phyloP scores from a whole-genome alignment of 257 asterid species.

The Avicennia marina region DNA sequence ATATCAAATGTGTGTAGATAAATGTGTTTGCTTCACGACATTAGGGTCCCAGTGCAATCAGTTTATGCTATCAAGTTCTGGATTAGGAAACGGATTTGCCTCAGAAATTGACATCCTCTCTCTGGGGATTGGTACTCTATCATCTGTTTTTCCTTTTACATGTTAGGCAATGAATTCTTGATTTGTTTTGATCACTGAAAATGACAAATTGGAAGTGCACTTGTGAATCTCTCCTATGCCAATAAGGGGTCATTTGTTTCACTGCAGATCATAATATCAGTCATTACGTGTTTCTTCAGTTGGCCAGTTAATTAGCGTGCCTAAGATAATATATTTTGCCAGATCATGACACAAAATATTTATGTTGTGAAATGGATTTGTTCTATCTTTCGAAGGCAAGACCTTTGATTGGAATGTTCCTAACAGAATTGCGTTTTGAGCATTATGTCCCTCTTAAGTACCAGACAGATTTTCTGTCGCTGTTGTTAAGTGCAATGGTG shows the following conservation, averaged over 20 bases:
- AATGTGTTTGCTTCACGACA: slow-evolving; percentile 3
- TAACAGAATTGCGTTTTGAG: neutral
- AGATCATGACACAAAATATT: too few relatives aligned
- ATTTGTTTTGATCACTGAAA: neutral
- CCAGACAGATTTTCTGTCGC: neutral
- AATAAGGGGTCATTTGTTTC: too few relatives aligned
- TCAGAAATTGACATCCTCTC: slow-evolving; percentile 1
- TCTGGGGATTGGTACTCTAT: neutral
- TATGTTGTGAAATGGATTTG: too few relatives aligned
- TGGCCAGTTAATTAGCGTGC: too few relatives aligned
- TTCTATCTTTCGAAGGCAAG: too few relatives aligned
- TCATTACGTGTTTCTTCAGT: too few relatives aligned
- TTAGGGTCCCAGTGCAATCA: neutral
- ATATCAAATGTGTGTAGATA: neutral
- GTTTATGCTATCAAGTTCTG: slow-evolving; percentile 6
- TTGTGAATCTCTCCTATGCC: too few relatives aligned
- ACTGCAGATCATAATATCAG: too few relatives aligned
- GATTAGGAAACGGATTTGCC: neutral
- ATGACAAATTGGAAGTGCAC: too few relatives aligned
- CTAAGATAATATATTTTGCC: too few relatives aligned
- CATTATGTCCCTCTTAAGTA: neutral
- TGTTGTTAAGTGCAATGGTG: neutral
- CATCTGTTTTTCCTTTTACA: neutral
- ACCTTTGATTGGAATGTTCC: too few relatives aligned
- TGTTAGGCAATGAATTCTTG: neutral